Evolutionary conservation across 2,329 filamentous ascomycete genomes (phyloP), one percentile per base, ranked within the genome.

Genomic region (Aspergillus texensis): DNA sequence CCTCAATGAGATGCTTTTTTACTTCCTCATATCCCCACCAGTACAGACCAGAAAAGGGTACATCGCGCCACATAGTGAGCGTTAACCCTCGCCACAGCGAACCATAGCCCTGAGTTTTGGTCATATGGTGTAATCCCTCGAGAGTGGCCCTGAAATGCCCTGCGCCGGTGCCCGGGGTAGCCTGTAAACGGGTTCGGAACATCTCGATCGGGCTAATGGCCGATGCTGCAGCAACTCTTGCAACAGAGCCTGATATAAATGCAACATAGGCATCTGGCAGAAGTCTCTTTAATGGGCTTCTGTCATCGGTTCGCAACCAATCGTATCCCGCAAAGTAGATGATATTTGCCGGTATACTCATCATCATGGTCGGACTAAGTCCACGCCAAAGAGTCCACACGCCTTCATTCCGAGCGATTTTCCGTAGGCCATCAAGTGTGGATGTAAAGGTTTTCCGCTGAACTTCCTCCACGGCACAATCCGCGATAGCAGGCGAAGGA

Each of bases 301-400:
- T 81, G 1, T 83, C 81, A 71, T 92, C 91, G 67, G 86, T 91
- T 41, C 95, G 89, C 63, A 99, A 78, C 91, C 93, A 97, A 74
- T 99, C 95, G 78, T 99, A 99, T 45, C 95, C 95, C 14, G 95
- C 96, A 73, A 98, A 97, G 80, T 99, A 99, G 68, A 99, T 98
- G 69, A 99, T 95, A 76, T 99, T 99, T 30, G 89, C 93, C 0
- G 95, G 95, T 6, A 99, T 86, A 0, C 93, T 89, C 95, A 99
- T 99, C 67, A 93, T 86, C 26, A 99, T 82, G 0, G 95, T 99
- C 0, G 95, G 94, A n/a, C 92, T 96, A 6, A 99, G 82, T 0
- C 95, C 95, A 65, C 95, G 87, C 94, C 95, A 99, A 41, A 99
- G 80, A 1, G 94, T 95, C 30, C 87, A 86, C 14, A 93, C 74